A percentile compares a stretch with the other conserved stretches of the same genome.
phyloP scores from a whole-genome alignment of 2,329 filamentous ascomycete species.

The Eutypa lata region DNA sequence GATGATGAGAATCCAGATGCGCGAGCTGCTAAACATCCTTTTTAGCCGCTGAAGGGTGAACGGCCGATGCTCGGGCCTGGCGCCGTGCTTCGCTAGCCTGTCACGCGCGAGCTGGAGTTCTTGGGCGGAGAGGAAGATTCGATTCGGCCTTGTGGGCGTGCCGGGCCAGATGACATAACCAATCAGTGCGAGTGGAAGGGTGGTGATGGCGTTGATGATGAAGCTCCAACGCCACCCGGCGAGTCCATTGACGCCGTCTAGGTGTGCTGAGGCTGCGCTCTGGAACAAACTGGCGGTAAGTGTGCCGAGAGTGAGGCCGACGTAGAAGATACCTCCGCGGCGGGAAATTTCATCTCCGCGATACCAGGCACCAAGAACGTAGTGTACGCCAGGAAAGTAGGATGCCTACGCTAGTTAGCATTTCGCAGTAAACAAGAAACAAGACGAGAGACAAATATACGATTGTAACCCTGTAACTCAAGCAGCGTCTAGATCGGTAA shows the following conservation, averaged over 20 bases:
- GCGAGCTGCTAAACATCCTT: conserved; percentile 9
- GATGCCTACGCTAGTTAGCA: conserved; percentile 19
- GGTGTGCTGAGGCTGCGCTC: conserved; percentile 35
- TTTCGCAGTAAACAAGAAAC: background rate
- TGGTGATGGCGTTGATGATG: background rate
- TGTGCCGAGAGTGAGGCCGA: conserved; percentile 48
- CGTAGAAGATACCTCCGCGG: conserved; percentile 50
- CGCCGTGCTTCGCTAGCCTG: too few species aligned
- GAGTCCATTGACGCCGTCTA: conserved; percentile 42
- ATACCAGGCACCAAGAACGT: conserved; percentile 45
- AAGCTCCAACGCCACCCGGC: conserved; percentile 50
- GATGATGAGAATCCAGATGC: conserved; percentile 49
- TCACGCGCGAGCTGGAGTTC: too few species aligned
- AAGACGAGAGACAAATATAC: too few species aligned
- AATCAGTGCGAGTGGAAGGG: background rate
- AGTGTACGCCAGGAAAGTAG: conserved; percentile 39
- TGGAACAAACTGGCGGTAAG: conserved; percentile 51
- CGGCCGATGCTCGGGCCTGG: too few species aligned
- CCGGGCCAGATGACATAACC: conserved; percentile 46
- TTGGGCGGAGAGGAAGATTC: too few species aligned
- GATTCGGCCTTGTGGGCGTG: too few species aligned
- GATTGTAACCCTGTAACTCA: too few species aligned
- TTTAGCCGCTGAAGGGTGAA: too few species aligned
- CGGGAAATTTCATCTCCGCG: conserved; percentile 44
- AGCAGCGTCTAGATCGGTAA: too few species aligned